These are phyloP conservation scores for Lycium ferocissimum DNA, from an alignment of 257 asterid species.

Conservation along the genomic window DNA sequence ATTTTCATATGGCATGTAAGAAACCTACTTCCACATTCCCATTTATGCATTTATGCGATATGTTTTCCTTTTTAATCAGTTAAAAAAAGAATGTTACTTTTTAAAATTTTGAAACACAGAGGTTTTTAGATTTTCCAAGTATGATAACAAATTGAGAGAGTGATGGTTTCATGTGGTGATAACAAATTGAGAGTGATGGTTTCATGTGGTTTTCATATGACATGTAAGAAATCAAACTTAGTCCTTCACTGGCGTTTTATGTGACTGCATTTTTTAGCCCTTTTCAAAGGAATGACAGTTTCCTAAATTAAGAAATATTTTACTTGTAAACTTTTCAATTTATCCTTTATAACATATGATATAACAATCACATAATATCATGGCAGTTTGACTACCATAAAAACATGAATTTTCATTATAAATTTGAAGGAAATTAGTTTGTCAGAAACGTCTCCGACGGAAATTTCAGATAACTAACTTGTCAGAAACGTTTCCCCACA, in stretches of 20 bases:
- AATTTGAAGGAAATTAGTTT: neutral
- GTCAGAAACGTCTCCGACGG: no score
- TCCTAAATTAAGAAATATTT: neutral
- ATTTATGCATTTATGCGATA: no score
- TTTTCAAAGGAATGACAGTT: no score
- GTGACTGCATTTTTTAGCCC: neutral
- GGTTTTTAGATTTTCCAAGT: neutral
- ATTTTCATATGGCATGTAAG: no score
- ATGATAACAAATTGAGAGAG: neutral
- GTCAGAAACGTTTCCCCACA: neutral
- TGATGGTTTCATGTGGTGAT: neutral
- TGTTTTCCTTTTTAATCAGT: no score
- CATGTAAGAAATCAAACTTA: neutral
- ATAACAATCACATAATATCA: neutral
- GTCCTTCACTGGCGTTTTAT: no score
- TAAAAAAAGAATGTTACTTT: no score
- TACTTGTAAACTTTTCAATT: neutral
- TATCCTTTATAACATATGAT: neutral
- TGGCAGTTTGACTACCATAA: neutral
- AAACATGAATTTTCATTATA: neutral
- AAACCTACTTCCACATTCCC: no score
- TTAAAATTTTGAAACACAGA: no score
- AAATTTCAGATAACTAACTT: no score
- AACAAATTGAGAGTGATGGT: neutral
- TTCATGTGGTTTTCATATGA: neutral